phyloP scores from a whole-genome alignment of 2,329 filamentous ascomycete genomes.

The Fusarium brevicatenulatum region DNA sequence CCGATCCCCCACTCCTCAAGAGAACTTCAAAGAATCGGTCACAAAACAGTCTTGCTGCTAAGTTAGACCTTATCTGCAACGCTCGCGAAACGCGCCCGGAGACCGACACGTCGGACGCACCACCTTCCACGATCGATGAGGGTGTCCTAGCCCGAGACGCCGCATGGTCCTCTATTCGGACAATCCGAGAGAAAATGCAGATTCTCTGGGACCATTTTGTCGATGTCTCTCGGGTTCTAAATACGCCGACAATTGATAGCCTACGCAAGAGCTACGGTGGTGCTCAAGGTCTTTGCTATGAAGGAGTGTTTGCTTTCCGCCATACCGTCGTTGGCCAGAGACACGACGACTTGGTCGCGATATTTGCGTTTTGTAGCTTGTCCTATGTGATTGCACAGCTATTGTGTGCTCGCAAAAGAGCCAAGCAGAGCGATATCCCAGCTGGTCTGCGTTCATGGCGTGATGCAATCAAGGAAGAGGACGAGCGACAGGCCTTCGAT shows the following conservation, averaged over 20 bases:
- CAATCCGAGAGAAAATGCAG: constrained; percentile 10
- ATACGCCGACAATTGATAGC: neutral
- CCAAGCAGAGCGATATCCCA: neutral
- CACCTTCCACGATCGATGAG: neutral
- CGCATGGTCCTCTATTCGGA: constrained; percentile 16
- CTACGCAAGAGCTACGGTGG: constrained; percentile 10
- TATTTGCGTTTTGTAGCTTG: constrained; percentile 34
- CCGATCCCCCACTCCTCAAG: neutral
- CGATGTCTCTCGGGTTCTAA: neutral
- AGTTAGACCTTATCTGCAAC: neutral
- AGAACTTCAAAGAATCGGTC: fast-evolving
- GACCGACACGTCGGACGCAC: neutral
- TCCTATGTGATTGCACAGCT: constrained; percentile 28
- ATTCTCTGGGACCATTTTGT: constrained; percentile 18
- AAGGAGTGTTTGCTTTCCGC: constrained; percentile 29
- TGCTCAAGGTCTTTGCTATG: constrained; percentile 19
- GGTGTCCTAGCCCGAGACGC: neutral
- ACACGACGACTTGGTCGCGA: neutral
- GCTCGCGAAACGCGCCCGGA: fast-evolving
- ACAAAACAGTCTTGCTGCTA: neutral
- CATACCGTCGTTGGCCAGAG: neutral
- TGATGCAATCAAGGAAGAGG: constrained; percentile 7
- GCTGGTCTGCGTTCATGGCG: constrained; percentile 24
- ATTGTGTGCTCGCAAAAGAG: neutral
- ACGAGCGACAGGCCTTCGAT: constrained; percentile 22